Base-by-base conservation (phyloP, 208 protist species). In the Trypanosoma congolense region DNA sequence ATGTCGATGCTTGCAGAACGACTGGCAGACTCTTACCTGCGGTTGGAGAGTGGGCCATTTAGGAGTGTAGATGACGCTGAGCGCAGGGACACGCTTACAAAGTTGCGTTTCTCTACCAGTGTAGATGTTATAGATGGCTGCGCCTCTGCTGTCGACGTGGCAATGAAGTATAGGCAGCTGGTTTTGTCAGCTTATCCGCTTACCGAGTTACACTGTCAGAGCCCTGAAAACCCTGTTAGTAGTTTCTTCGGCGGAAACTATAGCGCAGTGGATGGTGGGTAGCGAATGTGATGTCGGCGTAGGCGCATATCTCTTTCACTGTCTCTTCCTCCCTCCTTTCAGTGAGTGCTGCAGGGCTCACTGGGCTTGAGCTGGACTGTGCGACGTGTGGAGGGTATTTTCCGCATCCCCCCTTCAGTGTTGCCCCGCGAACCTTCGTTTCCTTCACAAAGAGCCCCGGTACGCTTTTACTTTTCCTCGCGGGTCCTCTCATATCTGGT, bases 41-140 rank as follows among this genome's bases (percentile, higher is more conserved):
- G 70, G 36, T 42, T 80, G 18, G 36, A 61, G 12, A 68, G 66
- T 33, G 63, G 69, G 0, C 62, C 74, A 2, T 75, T 80, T 43
- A 73, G 70, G 50, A 47, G 22, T n/a, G 49, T 67, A 9, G 66
- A 18, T n/a, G 56, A 61, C 0, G 36, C 29, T 2, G 52, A 70
- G 0, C 35, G 52, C 10, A 33, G 55, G 21, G 46, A 44, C 29
- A 48, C 79, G 24, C 30, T 61, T 3, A 19, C 44, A 1, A 43
- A 19, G 4, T 49, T 82, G 4, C 62, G 33, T 4, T 74, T 81
- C 58, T 72, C 58, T 24, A 75, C 50, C 19, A 65, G 80, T 40
- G 65, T 64, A 26, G 46, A 69, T 18, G 31, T 36, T 8, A 59
- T 83, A 16, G 49, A 60, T 8, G 22, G 26, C 3, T 38, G 47